Evolutionary conservation across 345 rosid species (phyloP), one percentile per base, ranked within the genome.

Genomic region (Syzygium aqueum): DNA sequence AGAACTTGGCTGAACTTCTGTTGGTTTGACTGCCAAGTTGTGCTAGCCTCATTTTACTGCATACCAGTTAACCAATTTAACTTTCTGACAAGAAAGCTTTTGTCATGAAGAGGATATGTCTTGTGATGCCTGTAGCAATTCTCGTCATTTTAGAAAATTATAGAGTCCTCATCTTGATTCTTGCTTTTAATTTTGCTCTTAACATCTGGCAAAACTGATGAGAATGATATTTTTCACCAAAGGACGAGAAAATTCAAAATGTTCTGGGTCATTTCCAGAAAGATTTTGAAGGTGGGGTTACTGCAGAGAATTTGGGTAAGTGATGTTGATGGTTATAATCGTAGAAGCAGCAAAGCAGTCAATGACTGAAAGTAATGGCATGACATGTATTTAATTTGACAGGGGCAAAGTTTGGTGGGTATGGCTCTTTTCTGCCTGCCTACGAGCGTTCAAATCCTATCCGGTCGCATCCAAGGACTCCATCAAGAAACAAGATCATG

Each of bases 381-480:
- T 73, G 67, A 57, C 86, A 33, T 88, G 85, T 15, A 77, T 85
- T 89, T 90, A 84, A 84, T 91, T 86, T 89, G 85, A 33, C 92
- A 97, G 98, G 98, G 90, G 87, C 95, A 52, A 91, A 65, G 85
- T 91, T 87, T 90, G 93, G 91, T 87, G 92, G 90, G 21, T 95
- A 94, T 90, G 98, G 99, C 87, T 92, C 98, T 37, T 97, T 97
- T 92, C 91, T 97, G 91, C 94, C 93, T 84, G 57, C 91, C 65
- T 86, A 92, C 87, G 92, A 90, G 83, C 89, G 91, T 52, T 87
- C 88, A 3, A 87, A 91, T 52, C 85, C 89, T 21, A 65, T 51
- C 87, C 86, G 87, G 80, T 84, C 91, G 85, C 87, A 51, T 88
- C 91, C 91, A 89, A 91, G 89, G 87, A 89, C 88, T 91, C 89